Conservation (phyloP, 225 moss, liverwort and hornwort genomes). For the Neckera pumila region DNA sequence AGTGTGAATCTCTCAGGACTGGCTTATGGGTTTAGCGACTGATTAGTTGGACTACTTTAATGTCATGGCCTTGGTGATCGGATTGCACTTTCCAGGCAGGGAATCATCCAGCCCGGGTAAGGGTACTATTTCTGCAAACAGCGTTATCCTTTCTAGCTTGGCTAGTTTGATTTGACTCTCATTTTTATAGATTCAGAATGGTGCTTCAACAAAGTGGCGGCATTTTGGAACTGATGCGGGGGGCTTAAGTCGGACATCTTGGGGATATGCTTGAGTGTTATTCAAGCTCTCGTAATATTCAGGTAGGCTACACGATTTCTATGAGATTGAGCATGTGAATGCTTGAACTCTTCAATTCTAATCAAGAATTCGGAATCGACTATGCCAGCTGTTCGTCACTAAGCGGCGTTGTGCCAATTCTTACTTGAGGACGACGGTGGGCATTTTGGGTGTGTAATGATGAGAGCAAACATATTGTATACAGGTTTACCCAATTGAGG, state of each 20-base stretch:
- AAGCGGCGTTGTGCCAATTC: neutral
- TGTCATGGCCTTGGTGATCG: neutral
- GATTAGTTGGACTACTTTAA: neutral
- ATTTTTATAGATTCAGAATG: neutral
- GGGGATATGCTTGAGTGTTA: neutral
- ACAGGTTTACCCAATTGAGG: neutral
- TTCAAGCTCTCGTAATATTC: neutral
- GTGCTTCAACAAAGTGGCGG: neutral
- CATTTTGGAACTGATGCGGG: neutral
- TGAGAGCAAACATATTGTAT: neutral
- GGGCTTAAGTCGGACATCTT: neutral
- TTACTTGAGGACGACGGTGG: neutral
- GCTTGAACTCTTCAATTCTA: slow-evolving; percentile 25
- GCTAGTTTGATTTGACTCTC: neutral
- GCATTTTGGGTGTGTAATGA: neutral
- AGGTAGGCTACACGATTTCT: neutral
- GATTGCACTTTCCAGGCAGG: neutral
- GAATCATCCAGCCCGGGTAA: neutral
- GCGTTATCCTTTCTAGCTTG: neutral
- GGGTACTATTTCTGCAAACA: neutral
- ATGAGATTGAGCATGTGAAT: slow-evolving; percentile 18
- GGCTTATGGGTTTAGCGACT: neutral
- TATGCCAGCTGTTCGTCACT: neutral
- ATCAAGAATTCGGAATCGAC: slow-evolving; percentile 14
- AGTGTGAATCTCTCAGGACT: neutral